Conservation (phyloP, 139 green algal species). For the Limnomonas spitsbergensis region DNA sequence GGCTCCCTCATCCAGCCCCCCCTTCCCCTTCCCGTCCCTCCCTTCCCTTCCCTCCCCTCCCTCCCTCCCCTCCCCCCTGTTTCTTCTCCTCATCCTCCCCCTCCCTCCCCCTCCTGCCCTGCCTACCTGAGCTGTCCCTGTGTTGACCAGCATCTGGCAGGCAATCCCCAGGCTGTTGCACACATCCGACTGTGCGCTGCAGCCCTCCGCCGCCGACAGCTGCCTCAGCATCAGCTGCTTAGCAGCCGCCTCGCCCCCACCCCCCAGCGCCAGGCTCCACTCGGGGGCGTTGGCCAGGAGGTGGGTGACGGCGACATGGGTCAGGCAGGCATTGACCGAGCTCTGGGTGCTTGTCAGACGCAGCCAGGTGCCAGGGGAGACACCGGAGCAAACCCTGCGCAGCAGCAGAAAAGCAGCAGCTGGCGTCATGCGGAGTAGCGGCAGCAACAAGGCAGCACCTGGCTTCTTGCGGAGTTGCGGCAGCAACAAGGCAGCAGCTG, state of each 20-base stretch:
- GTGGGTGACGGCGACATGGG: conserved; percentile 25
- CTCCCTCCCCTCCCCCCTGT: too few relatives aligned
- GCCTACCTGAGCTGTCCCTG: conserved; percentile 48
- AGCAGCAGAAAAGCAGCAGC: not conserved
- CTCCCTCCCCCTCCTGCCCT: too few relatives aligned
- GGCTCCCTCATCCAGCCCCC: too few relatives aligned
- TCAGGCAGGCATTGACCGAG: conserved; percentile 25
- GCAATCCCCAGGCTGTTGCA: conserved; percentile 61
- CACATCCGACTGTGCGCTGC: conserved; percentile 36
- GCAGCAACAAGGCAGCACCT: too few relatives aligned
- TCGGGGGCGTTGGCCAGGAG: conserved; percentile 46
- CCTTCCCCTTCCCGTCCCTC: too few relatives aligned
- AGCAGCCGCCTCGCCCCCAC: not conserved
- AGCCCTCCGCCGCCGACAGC: conserved; percentile 22
- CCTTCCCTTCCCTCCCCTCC: too few relatives aligned
- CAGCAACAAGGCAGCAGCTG: too few relatives aligned
- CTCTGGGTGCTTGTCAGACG: conserved; percentile 41
- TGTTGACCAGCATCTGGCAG: conserved; percentile 65
- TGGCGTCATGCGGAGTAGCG: too few relatives aligned
- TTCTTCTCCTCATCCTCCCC: too few relatives aligned
- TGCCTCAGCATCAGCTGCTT: conserved; percentile 19
- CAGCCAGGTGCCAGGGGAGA: conserved; percentile 42
- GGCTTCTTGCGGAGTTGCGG: too few relatives aligned
- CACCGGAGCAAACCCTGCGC: conserved; percentile 20
- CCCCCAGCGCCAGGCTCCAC: conserved; percentile 26